phyloP scores from a whole-genome alignment of 2,329 filamentous ascomycete genomes.

The Didymella arachidicola region DNA sequence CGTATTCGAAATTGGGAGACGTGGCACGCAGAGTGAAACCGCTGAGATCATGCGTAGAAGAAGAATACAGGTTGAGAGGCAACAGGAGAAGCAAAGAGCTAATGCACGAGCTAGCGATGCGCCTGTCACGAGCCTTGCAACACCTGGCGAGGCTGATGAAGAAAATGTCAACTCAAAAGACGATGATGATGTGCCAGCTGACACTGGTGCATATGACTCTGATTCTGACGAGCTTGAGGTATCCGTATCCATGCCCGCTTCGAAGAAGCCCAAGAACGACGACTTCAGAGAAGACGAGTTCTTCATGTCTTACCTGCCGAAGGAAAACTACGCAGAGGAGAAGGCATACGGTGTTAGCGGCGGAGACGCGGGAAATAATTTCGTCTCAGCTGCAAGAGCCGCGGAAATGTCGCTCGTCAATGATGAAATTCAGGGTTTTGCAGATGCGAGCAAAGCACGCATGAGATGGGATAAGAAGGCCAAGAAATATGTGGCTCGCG shows the following conservation, averaged over 20 bases:
- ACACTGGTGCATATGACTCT: constrained; percentile 50
- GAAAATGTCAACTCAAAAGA: constrained; percentile 44
- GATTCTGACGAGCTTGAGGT: constrained; percentile 64
- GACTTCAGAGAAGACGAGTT: constrained; percentile 85
- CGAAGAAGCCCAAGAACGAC: constrained; percentile 41
- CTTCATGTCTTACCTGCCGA: constrained; percentile 96
- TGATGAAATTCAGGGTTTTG: constrained; percentile 86
- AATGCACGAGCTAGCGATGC: constrained; percentile 46
- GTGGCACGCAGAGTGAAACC: constrained; percentile 68
- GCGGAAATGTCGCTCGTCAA: constrained; percentile 92
- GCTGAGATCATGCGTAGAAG: constrained; percentile 79
- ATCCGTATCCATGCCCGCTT: constrained; percentile 54
- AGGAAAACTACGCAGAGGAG: constrained; percentile 84
- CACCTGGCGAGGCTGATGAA: constrained; percentile 24
- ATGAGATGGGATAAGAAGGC: constrained; percentile 98
- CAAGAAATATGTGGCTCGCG: constrained; percentile 90
- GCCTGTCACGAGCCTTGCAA: constrained; percentile 11
- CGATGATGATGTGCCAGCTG: constrained; percentile 46
- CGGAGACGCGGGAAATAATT: constrained; percentile 70
- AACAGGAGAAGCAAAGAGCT: constrained; percentile 52
- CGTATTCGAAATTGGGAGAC: constrained; percentile 90
- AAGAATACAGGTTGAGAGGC: constrained; percentile 72
- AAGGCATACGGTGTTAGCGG: constrained; percentile 93
- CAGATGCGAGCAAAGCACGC: constrained; percentile 73
- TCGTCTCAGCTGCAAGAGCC: constrained; percentile 84